These are phyloP conservation scores for Mycena rosella DNA, from an alignment of 768 basidiomycete genomes.

Conservation along the genomic window DNA sequence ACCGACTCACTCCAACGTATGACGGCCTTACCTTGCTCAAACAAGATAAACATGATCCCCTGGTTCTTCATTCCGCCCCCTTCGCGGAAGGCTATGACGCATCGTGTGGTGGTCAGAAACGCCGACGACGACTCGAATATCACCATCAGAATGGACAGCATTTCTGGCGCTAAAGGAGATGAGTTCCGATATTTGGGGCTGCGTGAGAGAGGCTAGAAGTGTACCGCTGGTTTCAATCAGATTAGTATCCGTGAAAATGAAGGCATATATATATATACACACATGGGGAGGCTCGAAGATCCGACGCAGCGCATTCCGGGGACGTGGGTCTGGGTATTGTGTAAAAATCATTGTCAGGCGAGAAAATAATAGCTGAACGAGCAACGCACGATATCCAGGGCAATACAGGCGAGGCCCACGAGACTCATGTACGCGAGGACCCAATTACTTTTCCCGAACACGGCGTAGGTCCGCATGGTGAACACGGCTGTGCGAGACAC, in stretches of 20 bases:
- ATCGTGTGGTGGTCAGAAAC: constrained; percentile 39
- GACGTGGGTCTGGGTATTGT: constrained; percentile 41
- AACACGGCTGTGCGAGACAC: constrained; percentile 23
- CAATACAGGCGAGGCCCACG: constrained; percentile 40
- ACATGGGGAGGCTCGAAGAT: constrained; percentile 36
- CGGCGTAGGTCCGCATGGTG: constrained; percentile 41
- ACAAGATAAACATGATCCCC: constrained; percentile 41
- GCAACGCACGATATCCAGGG: constrained; percentile 42
- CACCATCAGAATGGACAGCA: constrained; percentile 46
- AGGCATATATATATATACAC: neutral
- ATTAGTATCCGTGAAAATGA: no score
- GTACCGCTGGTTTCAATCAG: constrained; percentile 15
- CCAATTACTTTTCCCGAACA: constrained; percentile 39
- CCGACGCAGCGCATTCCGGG: constrained; percentile 43
- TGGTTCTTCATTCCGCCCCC: constrained; percentile 26
- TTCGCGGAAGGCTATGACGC: constrained; percentile 41
- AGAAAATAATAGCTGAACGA: neutral
- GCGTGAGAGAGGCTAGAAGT: neutral
- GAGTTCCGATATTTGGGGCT: neutral
- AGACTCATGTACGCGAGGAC: constrained; percentile 40
- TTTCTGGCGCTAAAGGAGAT: constrained; percentile 38
- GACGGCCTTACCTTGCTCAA: constrained; percentile 43
- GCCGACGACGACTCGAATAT: constrained; percentile 45
- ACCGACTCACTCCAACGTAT: neutral
- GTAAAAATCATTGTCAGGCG: neutral